These are phyloP conservation scores for Fraxinus dipetala DNA, from an alignment of 305 asterid species.

Conservation along the genomic window DNA sequence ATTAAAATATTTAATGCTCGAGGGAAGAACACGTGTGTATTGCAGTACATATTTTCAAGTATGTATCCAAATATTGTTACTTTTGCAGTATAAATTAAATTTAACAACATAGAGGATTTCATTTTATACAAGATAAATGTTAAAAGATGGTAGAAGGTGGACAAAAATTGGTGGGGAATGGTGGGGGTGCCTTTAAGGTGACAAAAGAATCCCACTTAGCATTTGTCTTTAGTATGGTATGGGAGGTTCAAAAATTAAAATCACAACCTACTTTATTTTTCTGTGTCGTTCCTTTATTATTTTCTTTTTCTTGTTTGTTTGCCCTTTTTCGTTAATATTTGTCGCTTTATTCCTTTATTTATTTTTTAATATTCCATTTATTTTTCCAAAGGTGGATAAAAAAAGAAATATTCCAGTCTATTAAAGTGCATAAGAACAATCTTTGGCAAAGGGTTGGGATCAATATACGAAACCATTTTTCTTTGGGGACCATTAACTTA, in stretches of 20 bases:
- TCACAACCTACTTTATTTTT: slow-evolving; percentile 23
- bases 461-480: slow-evolving; percentile 6
- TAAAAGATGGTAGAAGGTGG: neutral
- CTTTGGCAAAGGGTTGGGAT: slow-evolving; percentile 29
- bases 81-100: no score
- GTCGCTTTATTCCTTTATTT: slow-evolving; percentile 45
- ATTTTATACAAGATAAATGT: no score
- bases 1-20: no score
- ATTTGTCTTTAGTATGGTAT: slow-evolving; percentile 32
- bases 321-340: slow-evolving; percentile 28
- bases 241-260: slow-evolving; percentile 5
- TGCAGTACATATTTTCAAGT: no score
- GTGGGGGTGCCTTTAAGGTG: neutral
- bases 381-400: slow-evolving; percentile 35
- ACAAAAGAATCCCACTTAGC: slow-evolving; percentile 34
- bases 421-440: neutral
- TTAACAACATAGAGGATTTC: no score
- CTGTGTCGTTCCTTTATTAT: slow-evolving; percentile 14
- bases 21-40: no score
- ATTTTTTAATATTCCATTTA: slow-evolving; percentile 20
- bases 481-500: neutral
- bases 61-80: no score
- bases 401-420: neutral
- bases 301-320: slow-evolving; percentile 34
- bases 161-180: neutral